Evolutionary conservation across 2,329 filamentous ascomycete genomes (phyloP), one percentile per base, ranked within the genome.

Genomic region (Simplicillium sp.): DNA sequence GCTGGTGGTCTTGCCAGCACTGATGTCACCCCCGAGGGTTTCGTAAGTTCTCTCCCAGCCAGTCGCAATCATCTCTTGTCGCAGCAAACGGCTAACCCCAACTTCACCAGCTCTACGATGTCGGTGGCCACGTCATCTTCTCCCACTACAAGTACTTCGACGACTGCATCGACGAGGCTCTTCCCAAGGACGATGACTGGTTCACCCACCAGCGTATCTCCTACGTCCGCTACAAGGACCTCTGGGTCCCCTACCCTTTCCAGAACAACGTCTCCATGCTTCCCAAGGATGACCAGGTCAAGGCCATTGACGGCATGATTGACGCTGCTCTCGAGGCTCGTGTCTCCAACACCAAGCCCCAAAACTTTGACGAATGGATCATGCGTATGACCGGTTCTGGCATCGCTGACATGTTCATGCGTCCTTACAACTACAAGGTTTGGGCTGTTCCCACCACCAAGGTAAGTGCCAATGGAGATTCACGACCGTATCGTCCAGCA

Each of bases 121-220:
- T 95, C 54, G 87, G 87, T 60, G 87, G 87, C 54, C 87, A 94
- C 67, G 87, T 94, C 65, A 92, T 94, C 70, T 94, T 94, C 75
- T 94, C 87, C 53, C 87, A 94, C 75, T 95, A 95, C 80, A 94
- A 92, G 70, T 95, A 95, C 77, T 95, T 95, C 62, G 88, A 95
- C 68, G 88, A 95, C 71, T 89, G 84, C 71, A 84, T 95, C 59
- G 36, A 94, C 60, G 87, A 95, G 73, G 88, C 88, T 37, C 79
- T 95, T 33, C 88, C 88, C 52, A 84, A 85, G 57, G 77, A 84
- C 47, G 80, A 83, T 42, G 88, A 95, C 70, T 95, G 88, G 88
- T 94, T 82, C 67, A 84, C 79, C 50, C 88, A 95, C 72, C 82
- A 95, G 71, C 87, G 88, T 62, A 87, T 95, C 65, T 95, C 87